Base-by-base conservation (phyloP, 2,329 filamentous ascomycete species). In the Myriangium duriaei region DNA sequence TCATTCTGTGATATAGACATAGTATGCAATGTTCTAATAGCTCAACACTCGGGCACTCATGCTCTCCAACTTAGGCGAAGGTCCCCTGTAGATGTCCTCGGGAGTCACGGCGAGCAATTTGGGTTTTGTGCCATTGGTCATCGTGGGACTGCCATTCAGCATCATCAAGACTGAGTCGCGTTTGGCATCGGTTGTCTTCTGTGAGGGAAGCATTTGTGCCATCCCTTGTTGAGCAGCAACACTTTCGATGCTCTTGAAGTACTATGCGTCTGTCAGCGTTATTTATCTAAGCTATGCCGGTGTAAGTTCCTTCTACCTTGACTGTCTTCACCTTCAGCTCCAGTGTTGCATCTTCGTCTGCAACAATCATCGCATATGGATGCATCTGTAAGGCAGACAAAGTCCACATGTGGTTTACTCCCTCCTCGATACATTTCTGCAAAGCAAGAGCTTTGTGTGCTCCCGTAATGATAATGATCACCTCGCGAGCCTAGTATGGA, bases 331-430 rank as follows among this genome's bases (percentile, higher is more conserved):
- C 62, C 47, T 61, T 60, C 30, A 69, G 51, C 50, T 70, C 57
- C 44, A 71, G 38, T 24, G 65, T 64, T 49, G 65, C 62, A 53
- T 88, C 82, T 50, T 88, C 81, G 51, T 92, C 84, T 32, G 81
- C 81, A 7, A 88, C 81, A 47, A 91, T 76, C 68, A 91, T 76
- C 37, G 83, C 78, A 51, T 87, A 79, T 3, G 76, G 79, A 57
- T 91, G 84, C 45, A 88, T 64, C 56, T 92, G 84, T 30, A 92
- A 67, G 39, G 75, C 76, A 6, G 82, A 88, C 5, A 91, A 69
- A 1, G 84, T 88, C 83, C 84, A 92, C 81, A 88, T 88, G 62
- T 91, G 84, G 57, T 86, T 88, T 44, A 92, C 73, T 18, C 79
- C 80, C 40, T 79, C 78, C 58, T 92, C 84, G 45, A 92, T 74